These are phyloP conservation scores for Botryotinia globosa DNA, from an alignment of 2,329 filamentous ascomycete genomes.

Conservation along the genomic window DNA sequence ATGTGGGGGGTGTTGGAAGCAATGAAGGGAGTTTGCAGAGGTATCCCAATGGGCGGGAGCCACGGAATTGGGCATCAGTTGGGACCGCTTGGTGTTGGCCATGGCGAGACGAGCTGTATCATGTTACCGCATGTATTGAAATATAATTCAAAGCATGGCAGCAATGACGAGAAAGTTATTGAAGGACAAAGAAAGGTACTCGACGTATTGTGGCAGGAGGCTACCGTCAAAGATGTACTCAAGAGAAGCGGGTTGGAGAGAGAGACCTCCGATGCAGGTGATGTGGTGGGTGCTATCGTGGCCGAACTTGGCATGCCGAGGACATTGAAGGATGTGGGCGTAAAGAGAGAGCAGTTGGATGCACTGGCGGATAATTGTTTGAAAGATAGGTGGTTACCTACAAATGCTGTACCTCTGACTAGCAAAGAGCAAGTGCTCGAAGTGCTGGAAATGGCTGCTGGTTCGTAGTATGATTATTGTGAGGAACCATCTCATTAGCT, in stretches of 20 bases:
- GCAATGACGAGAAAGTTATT: constrained; percentile 22
- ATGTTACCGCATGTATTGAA: constrained; percentile 55
- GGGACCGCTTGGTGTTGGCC: constrained; percentile 48
- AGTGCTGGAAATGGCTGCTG: constrained; percentile 42
- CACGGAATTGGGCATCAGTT: constrained; percentile 47
- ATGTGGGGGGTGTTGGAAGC: constrained; percentile 50
- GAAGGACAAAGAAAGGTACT: constrained; percentile 28
- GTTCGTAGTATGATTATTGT: neutral
- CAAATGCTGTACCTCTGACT: constrained; percentile 50
- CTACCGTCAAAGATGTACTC: constrained; percentile 24
- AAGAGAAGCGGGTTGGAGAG: constrained; percentile 26
- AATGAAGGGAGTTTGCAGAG: constrained; percentile 47
- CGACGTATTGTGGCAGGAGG: constrained; percentile 30
- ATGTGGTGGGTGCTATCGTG: constrained; percentile 51
- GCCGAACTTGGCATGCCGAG: constrained; percentile 53
- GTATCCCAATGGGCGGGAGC: constrained; percentile 42
- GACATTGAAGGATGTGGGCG: constrained; percentile 49
- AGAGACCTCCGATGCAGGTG: constrained; percentile 45
- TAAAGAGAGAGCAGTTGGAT: constrained; percentile 48
- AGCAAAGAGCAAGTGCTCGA: constrained; percentile 50
- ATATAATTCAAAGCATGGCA: constrained; percentile 44
- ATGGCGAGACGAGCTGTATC: constrained; percentile 59
- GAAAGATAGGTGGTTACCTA: constrained; percentile 49
- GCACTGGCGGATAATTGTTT: constrained; percentile 49
- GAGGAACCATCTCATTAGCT: neutral